phyloP scores from a whole-genome alignment of 768 basidiomycete genomes.

The Chalciporus chontae region DNA sequence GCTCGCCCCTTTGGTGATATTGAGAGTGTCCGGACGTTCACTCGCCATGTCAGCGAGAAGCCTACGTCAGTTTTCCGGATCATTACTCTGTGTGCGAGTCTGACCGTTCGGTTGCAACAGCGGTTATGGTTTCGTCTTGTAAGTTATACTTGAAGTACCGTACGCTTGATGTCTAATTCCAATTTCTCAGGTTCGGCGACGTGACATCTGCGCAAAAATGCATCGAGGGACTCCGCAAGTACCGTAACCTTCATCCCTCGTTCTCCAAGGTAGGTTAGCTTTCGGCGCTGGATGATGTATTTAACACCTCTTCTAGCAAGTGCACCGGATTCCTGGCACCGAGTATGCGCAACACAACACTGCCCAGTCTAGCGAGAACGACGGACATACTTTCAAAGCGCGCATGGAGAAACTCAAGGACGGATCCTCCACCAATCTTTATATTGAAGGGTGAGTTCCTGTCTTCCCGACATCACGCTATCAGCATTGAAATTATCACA shows the following conservation, averaged over 20 bases:
- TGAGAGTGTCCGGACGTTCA: constrained; percentile 79
- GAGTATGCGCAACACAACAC: constrained; percentile 44
- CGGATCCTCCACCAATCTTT: constrained; percentile 66
- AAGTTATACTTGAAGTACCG: constrained; percentile 28
- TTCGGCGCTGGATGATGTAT: background rate
- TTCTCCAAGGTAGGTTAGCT: constrained; percentile 67
- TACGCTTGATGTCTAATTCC: constrained; percentile 1
- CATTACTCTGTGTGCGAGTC: background rate
- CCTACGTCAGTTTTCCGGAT: constrained; percentile 39
- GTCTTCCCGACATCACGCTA: background rate
- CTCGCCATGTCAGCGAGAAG: constrained; percentile 74
- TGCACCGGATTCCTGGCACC: constrained; percentile 84
- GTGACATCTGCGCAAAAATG: constrained; percentile 71
- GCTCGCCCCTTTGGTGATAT: constrained; percentile 70
- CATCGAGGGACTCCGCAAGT: constrained; percentile 64
- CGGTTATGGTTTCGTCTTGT: constrained; percentile 80
- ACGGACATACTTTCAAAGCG: constrained; percentile 58
- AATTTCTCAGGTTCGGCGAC: constrained; percentile 52
- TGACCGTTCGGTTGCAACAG: constrained; percentile 35
- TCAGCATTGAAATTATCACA: constrained; percentile 1
- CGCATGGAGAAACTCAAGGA: constrained; percentile 76
- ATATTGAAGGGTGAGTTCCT: constrained; percentile 64
- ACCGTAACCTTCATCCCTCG: constrained; percentile 78
- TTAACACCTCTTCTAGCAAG: constrained; percentile 36
- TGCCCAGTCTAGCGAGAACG: constrained; percentile 24